phyloP scores from a whole-genome alignment of 352 stramenopile genomes.

The Phytophthora pinifolia region DNA sequence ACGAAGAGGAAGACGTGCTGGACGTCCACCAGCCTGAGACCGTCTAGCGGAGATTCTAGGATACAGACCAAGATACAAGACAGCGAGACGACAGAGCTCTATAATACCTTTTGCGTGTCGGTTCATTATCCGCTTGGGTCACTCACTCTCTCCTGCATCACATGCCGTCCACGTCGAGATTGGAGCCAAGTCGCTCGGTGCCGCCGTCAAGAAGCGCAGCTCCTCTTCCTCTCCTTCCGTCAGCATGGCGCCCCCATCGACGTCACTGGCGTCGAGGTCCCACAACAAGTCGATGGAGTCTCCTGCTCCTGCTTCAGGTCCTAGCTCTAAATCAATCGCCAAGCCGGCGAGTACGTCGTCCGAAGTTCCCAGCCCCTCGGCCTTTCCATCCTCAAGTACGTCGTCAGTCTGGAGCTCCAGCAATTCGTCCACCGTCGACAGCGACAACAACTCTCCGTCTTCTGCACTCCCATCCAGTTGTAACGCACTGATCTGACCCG shows the following conservation, averaged over 20 bases:
- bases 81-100: constrained; percentile 1
- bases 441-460: constrained; percentile 10
- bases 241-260: constrained; percentile 12
- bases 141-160: too few species aligned
- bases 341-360: constrained; percentile 24
- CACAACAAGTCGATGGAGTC: constrained; percentile 28
- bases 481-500: constrained; percentile 8
- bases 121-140: not conserved
- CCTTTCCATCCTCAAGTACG: constrained; percentile 13
- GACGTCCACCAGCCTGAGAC: constrained; percentile 37
- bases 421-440: constrained; percentile 26
- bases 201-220: constrained; percentile 23
- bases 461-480: not conserved
- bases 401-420: constrained; percentile 28
- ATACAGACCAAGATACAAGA: not conserved
- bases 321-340: constrained; percentile 20
- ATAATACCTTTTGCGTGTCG: constrained; percentile 1
- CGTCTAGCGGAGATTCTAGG: constrained; percentile 15
- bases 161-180: constrained; percentile 13
- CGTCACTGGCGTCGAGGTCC: constrained; percentile 20
- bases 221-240: constrained; percentile 22
- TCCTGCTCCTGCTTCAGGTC: not conserved
- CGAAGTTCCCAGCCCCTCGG: not conserved
- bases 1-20: constrained; percentile 51
- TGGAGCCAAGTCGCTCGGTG: constrained; percentile 1